phyloP scores from a whole-genome alignment of 169 alveolate species.

The Blepharisma undulans region DNA sequence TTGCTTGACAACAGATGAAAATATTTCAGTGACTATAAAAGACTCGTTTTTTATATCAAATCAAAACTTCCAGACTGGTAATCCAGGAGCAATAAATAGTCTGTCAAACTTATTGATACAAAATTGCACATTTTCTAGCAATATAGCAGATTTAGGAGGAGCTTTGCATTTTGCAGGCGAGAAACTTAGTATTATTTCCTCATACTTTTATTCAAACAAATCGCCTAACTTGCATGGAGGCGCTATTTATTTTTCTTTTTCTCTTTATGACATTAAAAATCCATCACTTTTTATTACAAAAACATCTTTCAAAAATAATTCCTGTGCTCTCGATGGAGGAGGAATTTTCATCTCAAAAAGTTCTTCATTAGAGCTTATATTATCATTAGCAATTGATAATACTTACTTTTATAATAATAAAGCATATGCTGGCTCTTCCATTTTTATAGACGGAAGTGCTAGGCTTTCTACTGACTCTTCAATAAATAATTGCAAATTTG shows the following conservation, averaged over 20 bases:
- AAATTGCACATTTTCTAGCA: neutral
- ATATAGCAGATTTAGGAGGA: neutral
- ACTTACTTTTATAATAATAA: neutral
- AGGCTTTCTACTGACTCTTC: neutral
- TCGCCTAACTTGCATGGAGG: neutral
- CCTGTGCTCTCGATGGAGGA: neutral
- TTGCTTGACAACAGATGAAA: neutral
- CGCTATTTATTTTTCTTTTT: neutral
- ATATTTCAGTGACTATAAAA: neutral
- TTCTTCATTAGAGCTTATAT: neutral
- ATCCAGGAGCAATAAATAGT: neutral
- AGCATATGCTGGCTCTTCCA: neutral
- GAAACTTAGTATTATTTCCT: neutral
- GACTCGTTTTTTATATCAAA: neutral
- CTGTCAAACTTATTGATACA: neutral
- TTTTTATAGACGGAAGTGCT: neutral
- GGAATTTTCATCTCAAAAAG: neutral
- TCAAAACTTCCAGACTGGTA: neutral
- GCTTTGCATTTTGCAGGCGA: neutral
- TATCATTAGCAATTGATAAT: too few species aligned
- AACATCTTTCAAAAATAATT: too few species aligned
- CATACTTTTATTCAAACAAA: neutral
- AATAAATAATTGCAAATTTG: neutral
- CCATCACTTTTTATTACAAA: too few species aligned
- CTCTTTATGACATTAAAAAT: too few species aligned